Evolutionary conservation across 2,329 filamentous ascomycete species (phyloP), one percentile per base, ranked within the genome.

Genomic region (Diplodia sapinea): DNA sequence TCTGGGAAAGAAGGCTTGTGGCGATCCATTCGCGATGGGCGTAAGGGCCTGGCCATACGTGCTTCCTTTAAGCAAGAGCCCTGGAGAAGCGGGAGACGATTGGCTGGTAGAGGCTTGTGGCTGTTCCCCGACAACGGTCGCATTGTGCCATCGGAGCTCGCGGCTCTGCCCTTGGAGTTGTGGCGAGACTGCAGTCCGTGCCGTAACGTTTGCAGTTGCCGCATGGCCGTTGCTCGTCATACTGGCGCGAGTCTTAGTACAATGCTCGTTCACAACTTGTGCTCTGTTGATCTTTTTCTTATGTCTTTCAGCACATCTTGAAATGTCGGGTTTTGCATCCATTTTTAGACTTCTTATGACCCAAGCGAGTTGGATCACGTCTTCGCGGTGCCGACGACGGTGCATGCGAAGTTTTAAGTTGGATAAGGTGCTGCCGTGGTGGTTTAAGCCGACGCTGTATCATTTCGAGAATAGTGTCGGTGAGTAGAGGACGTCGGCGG

Each of bases 381-480:
- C 65, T 85, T 86, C 69, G 82, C 78, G 17, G 79, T 82, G 0
- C 79, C 81, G 1, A 79, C 78, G 1, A 71, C 75, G 15, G 77
- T 73, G 7, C 80, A 81, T 68, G 78, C 79, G 70, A 73, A 71
- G 17, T 82, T 80, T 65, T 77, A 81, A 69, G 67, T 73, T 43
- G 72, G 70, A n/a, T n/a, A 78, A 78, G 62, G 78, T 76, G 67
- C 69, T 81, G 49, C 81, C 82, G 3, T 85, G 79, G 77, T 85
- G 79, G 75, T 75, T 66, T 17, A 56, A 71, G 57, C 76, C 77
- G 33, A 72, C 75, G 62, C 70, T 82, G n/a, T 81, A 81, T 72
- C 74, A 78, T 38, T 75, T 79, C 65, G 76, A 74, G 12, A 13
- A 26, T 20, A 31, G 3, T 31, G n/a, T 17, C 23, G 11, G 11